Percentiles rank a stretch among this genome's conserved stretches.
phyloP scores from a whole-genome alignment of 108 stramenopile species.

The Skeletonema potamos region DNA sequence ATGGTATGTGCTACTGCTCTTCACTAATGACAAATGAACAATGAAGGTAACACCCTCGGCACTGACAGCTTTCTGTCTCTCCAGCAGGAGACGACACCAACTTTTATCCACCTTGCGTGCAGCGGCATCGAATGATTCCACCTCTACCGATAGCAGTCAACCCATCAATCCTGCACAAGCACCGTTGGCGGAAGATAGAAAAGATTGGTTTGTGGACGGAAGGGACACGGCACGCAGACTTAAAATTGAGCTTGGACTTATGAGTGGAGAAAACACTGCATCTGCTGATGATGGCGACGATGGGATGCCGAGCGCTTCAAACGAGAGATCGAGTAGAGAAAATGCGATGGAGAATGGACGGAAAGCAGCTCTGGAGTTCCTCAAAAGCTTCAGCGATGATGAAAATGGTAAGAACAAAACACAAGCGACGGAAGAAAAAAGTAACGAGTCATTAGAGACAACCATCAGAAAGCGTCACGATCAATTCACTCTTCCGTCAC shows the following conservation, averaged over 20 bases:
- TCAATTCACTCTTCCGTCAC: constrained; percentile 18
- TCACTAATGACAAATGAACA: no score
- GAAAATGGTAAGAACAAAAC: neutral
- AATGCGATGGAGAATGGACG: constrained; percentile 29
- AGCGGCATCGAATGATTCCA: neutral
- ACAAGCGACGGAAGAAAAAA: neutral
- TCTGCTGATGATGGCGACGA: neutral
- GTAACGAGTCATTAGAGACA: neutral
- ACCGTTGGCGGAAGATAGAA: neutral
- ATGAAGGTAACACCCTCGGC: neutral
- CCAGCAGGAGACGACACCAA: neutral
- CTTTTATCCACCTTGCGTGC: neutral
- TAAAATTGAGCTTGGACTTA: constrained; percentile 13
- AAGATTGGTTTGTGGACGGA: constrained; percentile 30
- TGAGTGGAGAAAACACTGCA: neutral
- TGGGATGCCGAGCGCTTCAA: neutral
- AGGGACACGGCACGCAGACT: constrained; percentile 16
- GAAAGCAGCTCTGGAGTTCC: constrained; percentile 26
- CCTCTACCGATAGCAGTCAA: neutral
- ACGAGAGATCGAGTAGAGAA: neutral
- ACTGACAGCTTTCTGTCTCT: neutral
- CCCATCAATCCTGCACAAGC: neutral
- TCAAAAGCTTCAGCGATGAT: constrained; percentile 10
- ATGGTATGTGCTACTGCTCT: no score
- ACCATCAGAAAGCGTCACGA: neutral